Conservation (phyloP, 2,329 filamentous ascomycete species). For the Teratosphaeria destructans region DNA sequence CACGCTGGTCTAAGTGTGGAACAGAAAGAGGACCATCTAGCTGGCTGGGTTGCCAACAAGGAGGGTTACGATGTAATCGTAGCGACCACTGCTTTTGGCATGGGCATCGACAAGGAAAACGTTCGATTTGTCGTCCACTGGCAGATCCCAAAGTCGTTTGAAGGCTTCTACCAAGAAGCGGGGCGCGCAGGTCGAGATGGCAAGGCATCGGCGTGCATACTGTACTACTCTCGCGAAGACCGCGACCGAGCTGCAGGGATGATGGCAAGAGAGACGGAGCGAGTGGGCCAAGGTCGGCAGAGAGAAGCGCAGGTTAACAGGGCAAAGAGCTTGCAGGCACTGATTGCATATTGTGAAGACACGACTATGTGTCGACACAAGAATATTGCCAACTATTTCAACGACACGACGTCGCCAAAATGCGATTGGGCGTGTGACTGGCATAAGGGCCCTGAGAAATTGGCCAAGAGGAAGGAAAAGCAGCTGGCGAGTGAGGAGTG, state of each 20-base stretch:
- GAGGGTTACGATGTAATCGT: conserved; percentile 83
- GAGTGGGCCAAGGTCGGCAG: conserved; percentile 29
- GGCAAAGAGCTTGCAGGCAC: conserved; percentile 37
- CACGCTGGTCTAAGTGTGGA: conserved; percentile 57
- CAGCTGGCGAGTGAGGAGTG: conserved; percentile 40
- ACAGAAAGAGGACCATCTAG: conserved; percentile 60
- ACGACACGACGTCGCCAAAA: conserved; percentile 38
- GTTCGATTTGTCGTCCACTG: conserved; percentile 93
- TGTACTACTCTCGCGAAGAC: conserved; percentile 87
- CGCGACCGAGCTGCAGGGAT: conserved; percentile 58
- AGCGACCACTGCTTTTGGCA: conserved; percentile 90
- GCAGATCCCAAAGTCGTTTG: conserved; percentile 87
- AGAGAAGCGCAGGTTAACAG: conserved; percentile 32
- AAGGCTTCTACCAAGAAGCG: conserved; percentile 93
- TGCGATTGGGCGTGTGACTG: conserved; percentile 42
- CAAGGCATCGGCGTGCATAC: conserved; percentile 73
- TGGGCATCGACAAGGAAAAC: conserved; percentile 94
- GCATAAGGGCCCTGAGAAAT: conserved; percentile 26
- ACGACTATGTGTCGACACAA: conserved; percentile 64
- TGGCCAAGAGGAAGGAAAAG: conserved; percentile 34
- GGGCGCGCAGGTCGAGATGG: conserved; percentile 84
- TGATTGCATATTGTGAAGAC: conserved; percentile 75
- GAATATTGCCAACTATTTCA: conserved; percentile 67
- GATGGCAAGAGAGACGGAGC: conserved; percentile 34
- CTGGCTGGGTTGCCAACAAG: conserved; percentile 61